Percentiles rank a stretch among this genome's conserved stretches.
phyloP scores from a whole-genome alignment of 768 basidiomycete genomes.

The Sarcodon aspratus region DNA sequence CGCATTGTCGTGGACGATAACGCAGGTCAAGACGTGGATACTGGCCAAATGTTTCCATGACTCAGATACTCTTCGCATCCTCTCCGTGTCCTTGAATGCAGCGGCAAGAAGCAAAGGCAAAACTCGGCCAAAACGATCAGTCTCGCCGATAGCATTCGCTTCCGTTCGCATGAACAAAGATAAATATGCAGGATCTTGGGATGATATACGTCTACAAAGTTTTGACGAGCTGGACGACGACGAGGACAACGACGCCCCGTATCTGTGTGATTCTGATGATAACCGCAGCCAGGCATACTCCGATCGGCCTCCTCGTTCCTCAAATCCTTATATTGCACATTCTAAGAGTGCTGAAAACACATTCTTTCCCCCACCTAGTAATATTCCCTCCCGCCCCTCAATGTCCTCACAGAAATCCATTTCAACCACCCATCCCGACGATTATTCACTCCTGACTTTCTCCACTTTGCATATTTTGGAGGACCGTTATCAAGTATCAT shows the following conservation, averaged over 20 bases:
- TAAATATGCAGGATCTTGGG: neutral
- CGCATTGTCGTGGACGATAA: constrained; percentile 47
- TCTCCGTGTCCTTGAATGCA: constrained; percentile 12
- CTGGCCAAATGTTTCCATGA: constrained; percentile 42
- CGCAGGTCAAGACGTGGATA: constrained; percentile 51
- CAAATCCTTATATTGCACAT: constrained; percentile 1
- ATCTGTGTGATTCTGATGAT: constrained; percentile 10
- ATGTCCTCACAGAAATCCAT: constrained; percentile 1
- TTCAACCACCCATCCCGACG: constrained; percentile 3
- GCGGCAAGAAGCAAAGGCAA: constrained; percentile 1
- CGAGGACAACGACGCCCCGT: constrained; percentile 15
- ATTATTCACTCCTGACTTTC: constrained; percentile 49
- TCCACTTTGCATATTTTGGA: constrained; percentile 63
- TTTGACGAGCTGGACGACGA: constrained; percentile 22
- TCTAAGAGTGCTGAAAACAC: neutral
- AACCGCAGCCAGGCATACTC: constrained; percentile 11
- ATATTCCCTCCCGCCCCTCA: neutral
- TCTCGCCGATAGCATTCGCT: constrained; percentile 66
- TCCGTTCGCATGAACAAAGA: constrained; percentile 1
- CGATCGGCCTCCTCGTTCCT: constrained; percentile 5
- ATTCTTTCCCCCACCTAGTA: constrained; percentile 3
- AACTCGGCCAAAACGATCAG: constrained; percentile 20
- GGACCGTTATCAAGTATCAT: constrained; percentile 44
- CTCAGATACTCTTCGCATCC: constrained; percentile 6
- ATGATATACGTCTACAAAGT: constrained; percentile 7